Conservation (phyloP, 176 grass and related monocot species). For the Poa annua region DNA sequence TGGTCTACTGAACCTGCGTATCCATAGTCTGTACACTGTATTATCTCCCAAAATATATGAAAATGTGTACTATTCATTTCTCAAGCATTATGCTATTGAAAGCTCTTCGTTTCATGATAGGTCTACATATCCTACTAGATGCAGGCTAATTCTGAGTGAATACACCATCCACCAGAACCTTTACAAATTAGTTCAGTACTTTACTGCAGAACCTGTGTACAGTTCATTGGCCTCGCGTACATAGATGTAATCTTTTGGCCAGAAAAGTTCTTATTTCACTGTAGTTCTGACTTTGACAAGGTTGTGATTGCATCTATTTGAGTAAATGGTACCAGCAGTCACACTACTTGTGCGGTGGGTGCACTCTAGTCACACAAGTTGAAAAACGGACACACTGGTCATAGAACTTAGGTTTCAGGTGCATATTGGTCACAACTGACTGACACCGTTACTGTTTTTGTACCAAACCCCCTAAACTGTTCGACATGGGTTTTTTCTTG, state of each 20-base stretch:
- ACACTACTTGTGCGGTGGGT: too few species aligned
- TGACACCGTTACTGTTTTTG: too few species aligned
- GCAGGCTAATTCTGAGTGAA: not conserved
- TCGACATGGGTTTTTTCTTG: too few species aligned
- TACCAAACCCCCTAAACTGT: too few species aligned
- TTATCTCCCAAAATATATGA: not conserved
- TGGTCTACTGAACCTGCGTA: not conserved
- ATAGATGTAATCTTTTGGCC: not conserved
- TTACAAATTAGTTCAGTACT: conserved; percentile 7
- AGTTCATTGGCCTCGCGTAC: not conserved
- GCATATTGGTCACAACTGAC: too few species aligned
- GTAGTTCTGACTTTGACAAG: conserved; percentile 5
- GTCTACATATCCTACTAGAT: not conserved
- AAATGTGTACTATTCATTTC: conserved; percentile 8
- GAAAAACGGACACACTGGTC: too few species aligned
- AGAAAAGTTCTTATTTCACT: not conserved
- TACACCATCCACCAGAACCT: conserved; percentile 1
- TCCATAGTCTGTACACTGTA: not conserved
- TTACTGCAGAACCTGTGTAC: not conserved
- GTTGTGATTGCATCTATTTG: not conserved
- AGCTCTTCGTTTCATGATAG: not conserved
- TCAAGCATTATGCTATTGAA: not conserved
- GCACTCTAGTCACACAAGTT: too few species aligned
- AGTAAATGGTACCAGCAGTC: too few species aligned
- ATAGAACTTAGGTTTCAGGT: too few species aligned